Evolutionary conservation across 345 rosid species (phyloP), one percentile per base, ranked within the genome.

Genomic region (Pistacia integerrima): DNA sequence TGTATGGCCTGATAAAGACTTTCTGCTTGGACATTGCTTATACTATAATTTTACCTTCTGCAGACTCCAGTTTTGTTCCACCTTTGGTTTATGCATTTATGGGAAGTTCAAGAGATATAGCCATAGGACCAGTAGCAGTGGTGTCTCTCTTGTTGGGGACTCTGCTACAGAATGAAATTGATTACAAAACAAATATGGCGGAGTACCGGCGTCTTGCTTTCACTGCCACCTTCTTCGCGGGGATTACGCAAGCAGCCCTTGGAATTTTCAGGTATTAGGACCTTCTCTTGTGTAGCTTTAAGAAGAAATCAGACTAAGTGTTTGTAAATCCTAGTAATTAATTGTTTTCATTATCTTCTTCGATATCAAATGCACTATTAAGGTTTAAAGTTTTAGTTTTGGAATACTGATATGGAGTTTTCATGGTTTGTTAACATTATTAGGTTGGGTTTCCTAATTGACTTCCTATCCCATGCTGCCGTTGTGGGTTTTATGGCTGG

Each of bases 71-170:
- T 84, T 89, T 96, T 78, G 94, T 96, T 81, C 99, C 97, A 5
- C 98, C 99, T 1, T 67, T 96, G 84, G 81, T 96, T 76, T 96
- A 96, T 81, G 97, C 99, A 55, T 84, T 85, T 81, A 96, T 96
- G 99, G 99, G 99, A 2, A 96, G 99, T 77, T 96, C 99, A 46
- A 92, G 99, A 80, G 99, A 96, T 81, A 96, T 93, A 65, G 99
- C 99, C 18, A 93, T 96, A 22, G 98, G 99, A 64, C 99, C 99
- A 0, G 99, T 96, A 6, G 99, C 99, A 2, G 99, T 96, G 82
- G 99, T 93, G 46, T 96, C 99, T 79, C 92, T 96, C 22, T 77
- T 93, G 74, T 30, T 96, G 68, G 98, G 97, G 38, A 88, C 93
- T 58, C 74, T 96, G 84, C 94, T 96, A 78, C 89, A 77, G 72